Percentiles rank a stretch among this genome's conserved stretches.
These are phyloP conservation scores for Fusarium penzigii DNA, from an alignment of 2,329 filamentous ascomycete species.

Conservation along the genomic window DNA sequence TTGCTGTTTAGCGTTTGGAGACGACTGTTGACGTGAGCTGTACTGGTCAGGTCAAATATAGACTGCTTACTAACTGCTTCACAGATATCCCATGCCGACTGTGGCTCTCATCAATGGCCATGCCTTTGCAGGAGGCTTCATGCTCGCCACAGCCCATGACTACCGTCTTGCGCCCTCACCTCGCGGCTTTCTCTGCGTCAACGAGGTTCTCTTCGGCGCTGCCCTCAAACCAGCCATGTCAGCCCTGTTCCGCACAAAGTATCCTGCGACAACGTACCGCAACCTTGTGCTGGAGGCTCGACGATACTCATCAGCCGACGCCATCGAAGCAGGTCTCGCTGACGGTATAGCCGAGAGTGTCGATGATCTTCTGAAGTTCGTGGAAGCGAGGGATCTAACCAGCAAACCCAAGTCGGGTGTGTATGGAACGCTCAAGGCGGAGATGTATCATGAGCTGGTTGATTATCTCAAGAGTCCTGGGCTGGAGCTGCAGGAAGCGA, in stretches of 20 bases:
- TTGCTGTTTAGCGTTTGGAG: constrained; percentile 66
- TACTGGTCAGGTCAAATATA: neutral
- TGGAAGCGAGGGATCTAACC: constrained; percentile 59
- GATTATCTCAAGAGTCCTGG: constrained; percentile 55
- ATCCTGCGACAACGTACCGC: constrained; percentile 57
- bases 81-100: constrained; percentile 75
- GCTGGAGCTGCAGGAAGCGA: constrained; percentile 51
- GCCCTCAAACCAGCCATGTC: constrained; percentile 75
- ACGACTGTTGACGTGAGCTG: constrained; percentile 48
- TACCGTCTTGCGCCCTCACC: constrained; percentile 75
- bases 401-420: constrained; percentile 65
- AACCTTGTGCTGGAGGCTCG: constrained; percentile 72
- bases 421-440: constrained; percentile 71
- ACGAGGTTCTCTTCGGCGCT: constrained; percentile 79
- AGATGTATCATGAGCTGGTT: constrained; percentile 72
- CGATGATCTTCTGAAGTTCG: constrained; percentile 61
- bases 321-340: constrained; percentile 66
- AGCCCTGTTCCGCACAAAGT: constrained; percentile 71
- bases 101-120: constrained; percentile 79
- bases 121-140: constrained; percentile 79
- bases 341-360: constrained; percentile 64
- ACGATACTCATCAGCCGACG: constrained; percentile 64
- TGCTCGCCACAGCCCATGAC: constrained; percentile 80
- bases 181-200: constrained; percentile 75
- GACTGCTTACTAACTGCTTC: neutral